phyloP scores from a whole-genome alignment of 2,329 filamentous ascomycete genomes.

The Teratosphaeria epicoccoides region DNA sequence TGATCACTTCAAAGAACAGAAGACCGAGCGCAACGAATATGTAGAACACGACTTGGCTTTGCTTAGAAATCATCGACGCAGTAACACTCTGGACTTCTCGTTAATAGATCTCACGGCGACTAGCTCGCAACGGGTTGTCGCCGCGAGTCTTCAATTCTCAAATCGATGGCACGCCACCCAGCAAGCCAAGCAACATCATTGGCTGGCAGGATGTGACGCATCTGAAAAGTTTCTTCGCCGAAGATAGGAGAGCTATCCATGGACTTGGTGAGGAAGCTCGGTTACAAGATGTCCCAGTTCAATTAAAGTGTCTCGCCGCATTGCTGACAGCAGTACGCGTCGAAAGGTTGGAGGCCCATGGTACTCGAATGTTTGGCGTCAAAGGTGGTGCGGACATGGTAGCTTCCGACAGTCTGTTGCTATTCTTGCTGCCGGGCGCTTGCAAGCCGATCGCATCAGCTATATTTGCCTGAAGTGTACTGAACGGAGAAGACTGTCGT shows the following conservation, averaged over 20 bases:
- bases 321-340: too few species aligned
- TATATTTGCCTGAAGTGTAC: too few species aligned
- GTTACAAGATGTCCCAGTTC: not conserved
- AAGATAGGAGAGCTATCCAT: not conserved
- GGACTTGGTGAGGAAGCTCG: not conserved
- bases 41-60: not conserved
- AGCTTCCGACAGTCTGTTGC: too few species aligned
- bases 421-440: too few species aligned
- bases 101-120: not conserved
- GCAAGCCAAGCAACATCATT: not conserved
- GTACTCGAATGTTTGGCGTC: too few species aligned
- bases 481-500: too few species aligned
- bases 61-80: not conserved
- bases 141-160: not conserved
- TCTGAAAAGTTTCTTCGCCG: not conserved
- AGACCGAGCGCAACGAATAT: not conserved
- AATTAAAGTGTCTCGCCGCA: not conserved
- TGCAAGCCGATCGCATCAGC: too few species aligned
- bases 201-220: not conserved
- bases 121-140: not conserved
- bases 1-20: not conserved
- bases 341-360: too few species aligned
- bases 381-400: too few species aligned
- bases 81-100: not conserved
- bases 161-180: not conserved